phyloP scores from a whole-genome alignment of 163 green algal genomes.

The Trebouxiophyceae sp. region DNA sequence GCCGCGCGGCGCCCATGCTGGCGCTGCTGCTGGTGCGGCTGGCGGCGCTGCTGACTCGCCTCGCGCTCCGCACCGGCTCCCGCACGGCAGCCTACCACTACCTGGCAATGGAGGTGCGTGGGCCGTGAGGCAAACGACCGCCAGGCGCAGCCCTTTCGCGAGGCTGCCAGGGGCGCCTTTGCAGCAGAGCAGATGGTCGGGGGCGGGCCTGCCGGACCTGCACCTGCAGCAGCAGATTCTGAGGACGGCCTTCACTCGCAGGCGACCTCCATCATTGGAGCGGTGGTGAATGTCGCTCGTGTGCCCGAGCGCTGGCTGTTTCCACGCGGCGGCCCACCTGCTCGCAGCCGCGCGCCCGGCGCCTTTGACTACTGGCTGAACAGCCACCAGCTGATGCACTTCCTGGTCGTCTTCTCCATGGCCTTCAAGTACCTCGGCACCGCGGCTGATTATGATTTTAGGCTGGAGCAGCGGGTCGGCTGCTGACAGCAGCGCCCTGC shows the following conservation, averaged over 20 bases:
- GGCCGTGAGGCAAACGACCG: too few relatives aligned
- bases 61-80: slow-evolving; percentile 7
- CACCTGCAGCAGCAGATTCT: neutral
- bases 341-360: slow-evolving; percentile 1
- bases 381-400: slow-evolving; percentile 32
- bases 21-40: slow-evolving; percentile 23
- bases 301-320: slow-evolving; percentile 33
- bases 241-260: slow-evolving; percentile 5
- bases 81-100: slow-evolving; percentile 18
- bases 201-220: too few relatives aligned
- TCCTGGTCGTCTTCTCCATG: slow-evolving; percentile 17
- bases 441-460: neutral
- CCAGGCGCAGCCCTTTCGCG: neutral
- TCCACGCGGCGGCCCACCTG: neutral
- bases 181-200: neutral
- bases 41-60: slow-evolving; percentile 2
- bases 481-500: too few relatives aligned
- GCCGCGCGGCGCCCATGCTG: slow-evolving; percentile 27
- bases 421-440: neutral
- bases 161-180: neutral
- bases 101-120: slow-evolving; percentile 26
- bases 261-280: slow-evolving; percentile 20
- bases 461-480: too few relatives aligned
- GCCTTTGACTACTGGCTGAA: slow-evolving; percentile 37
- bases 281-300: slow-evolving; percentile 25